Percentiles rank a stretch among this genome's conserved stretches.
Evolutionary conservation across 345 rosid species (phyloP).

Genomic region (Eucalyptus cladocalyx): DNA sequence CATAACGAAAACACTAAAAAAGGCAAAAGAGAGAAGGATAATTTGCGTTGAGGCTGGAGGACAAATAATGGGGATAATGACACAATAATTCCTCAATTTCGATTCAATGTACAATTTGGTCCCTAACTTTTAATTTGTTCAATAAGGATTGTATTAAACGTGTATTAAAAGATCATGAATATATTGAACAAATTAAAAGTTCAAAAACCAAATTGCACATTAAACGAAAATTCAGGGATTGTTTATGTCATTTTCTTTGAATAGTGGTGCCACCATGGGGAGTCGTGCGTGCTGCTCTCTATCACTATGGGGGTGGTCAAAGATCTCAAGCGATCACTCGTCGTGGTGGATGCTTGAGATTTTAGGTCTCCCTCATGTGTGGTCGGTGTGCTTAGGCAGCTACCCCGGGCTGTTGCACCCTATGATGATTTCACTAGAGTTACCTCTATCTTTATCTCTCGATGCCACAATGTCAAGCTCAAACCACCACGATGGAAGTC

Average conservation of each 20-base stretch:
- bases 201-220: no score
- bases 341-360: not conserved
- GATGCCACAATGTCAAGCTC: not conserved
- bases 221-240: accelerated
- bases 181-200: no score
- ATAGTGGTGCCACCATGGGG: not conserved
- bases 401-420: not conserved
- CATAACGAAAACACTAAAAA: not conserved
- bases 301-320: not conserved
- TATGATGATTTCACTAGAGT: not conserved
- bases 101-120: no score
- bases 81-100: no score
- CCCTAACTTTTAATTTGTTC: no score
- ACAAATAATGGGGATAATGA: not conserved
- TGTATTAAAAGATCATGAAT: accelerated
- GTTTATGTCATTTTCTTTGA: no score
- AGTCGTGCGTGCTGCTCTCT: not conserved
- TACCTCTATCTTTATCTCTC: not conserved
- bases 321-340: not conserved
- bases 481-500: not conserved
- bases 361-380: not conserved
- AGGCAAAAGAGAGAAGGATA: not conserved
- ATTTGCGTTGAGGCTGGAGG: not conserved
- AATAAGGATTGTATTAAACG: no score
- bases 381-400: not conserved